Conservation (phyloP, 345 rosid genomes). For the Pelargonium nanum region DNA sequence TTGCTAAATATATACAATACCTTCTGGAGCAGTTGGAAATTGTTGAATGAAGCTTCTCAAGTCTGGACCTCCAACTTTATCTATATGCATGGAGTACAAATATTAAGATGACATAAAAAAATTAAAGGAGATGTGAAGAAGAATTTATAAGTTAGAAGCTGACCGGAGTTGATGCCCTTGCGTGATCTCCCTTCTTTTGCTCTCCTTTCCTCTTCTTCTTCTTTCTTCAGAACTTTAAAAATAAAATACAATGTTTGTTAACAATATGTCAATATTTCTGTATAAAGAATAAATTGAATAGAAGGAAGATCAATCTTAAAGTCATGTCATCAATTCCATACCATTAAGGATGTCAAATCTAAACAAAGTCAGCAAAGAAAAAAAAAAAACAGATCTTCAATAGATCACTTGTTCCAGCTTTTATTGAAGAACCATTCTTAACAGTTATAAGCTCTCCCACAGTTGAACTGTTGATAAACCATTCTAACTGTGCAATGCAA, state of each 20-base stretch:
- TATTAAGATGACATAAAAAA: conserved; percentile 6
- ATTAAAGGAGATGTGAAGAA: not conserved
- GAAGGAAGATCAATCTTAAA: not conserved
- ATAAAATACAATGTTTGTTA: conserved; percentile 3
- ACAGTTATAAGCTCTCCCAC: too few relatives aligned
- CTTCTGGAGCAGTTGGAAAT: conserved; percentile 54
- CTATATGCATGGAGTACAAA: conserved; percentile 20
- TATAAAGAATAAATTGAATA: not conserved
- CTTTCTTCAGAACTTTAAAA: conserved; percentile 62
- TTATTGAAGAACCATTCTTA: too few relatives aligned
- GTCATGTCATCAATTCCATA: not conserved
- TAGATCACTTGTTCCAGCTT: too few relatives aligned
- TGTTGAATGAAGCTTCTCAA: conserved; percentile 75
- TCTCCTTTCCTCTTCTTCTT: conserved; percentile 64
- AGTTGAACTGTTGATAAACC: too few relatives aligned
- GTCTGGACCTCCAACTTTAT: conserved; percentile 72
- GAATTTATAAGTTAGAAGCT: conserved; percentile 12
- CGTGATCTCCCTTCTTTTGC: conserved; percentile 47
- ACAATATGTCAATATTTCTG: too few relatives aligned
- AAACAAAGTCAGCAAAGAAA: not conserved
- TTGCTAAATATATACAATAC: conserved; percentile 22
- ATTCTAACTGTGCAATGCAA: too few relatives aligned
- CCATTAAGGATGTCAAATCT: not conserved
- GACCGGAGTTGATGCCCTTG: conserved; percentile 33
- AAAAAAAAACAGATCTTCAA: too few relatives aligned